Base-by-base conservation (phyloP, 495 filamentous ascomycete genomes). In the Chaetomium tenue region DNA sequence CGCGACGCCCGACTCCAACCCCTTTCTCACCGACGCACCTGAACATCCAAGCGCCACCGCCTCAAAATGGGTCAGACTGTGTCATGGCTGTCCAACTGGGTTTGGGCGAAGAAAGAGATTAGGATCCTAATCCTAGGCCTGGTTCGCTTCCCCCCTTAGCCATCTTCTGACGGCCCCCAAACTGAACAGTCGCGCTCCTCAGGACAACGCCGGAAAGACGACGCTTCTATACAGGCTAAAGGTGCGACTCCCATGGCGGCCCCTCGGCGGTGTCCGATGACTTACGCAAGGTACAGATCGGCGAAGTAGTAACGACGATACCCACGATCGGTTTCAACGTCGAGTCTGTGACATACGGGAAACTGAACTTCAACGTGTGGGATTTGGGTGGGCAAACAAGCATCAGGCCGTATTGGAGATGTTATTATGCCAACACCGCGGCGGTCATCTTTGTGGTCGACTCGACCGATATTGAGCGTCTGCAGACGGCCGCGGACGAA, bases 311-410 rank as follows among this genome's bases (percentile, higher is more conserved):
- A 69, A 97, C 94, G 47, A 98, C 94, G 63, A 97, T 98, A 82
- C 94, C 94, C 12, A 98, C 94, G 56, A 98, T 98, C 76, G 94
- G 94, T 57, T 98, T 98, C 82, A 98, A 98, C 75, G 93, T 98
- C 70, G 94, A 98, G 78, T 95, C 91, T 26, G 94, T 98, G 58
- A 91, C 91, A 67, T 98, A 98, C 82, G 90, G 91, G 75, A 98
- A 97, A 71, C 82, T 98, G 60, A 96, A 98, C 76, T 93, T 98
- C 75, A 97, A 97, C 76, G 94, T 98, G 67, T 98, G 94, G 94
- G 93, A 98, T 83, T 86, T 98, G 30, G 93, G 91, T 68, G 95
- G 94, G 26, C 94, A 98, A 83, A 98, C 94, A 16, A 92, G 89
- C 59, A 98, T 98, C 72, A 87, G 94, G 67, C 94, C 94, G 12